Base-by-base conservation (phyloP, 805 yeast genomes). In the Wickerhamiella nectarea region DNA sequence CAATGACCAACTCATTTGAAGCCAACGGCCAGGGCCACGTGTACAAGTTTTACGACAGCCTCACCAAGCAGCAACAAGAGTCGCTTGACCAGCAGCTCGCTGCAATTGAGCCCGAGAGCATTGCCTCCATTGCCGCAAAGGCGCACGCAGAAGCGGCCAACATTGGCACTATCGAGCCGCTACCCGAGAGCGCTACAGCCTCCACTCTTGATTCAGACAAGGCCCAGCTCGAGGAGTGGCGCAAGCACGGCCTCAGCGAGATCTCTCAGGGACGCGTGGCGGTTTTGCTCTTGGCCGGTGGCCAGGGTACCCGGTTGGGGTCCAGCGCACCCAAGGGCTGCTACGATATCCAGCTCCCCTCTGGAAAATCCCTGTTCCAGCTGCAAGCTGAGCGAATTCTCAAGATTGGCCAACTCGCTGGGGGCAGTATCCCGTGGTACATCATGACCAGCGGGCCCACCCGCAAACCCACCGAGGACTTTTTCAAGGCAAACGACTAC, bases 401-500 rank as follows among this genome's bases (percentile, higher is more conserved):
- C 45, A 74, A 72, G 53, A 63, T 89, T 45, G 83, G 80, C 61
- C 51, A 62, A 26, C 60, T 83, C 47, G 76, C 85, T 6, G 46
- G 61, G 40, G 53, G 52, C 46, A 3, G 45, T 46, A 67, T 89
- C 31, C 78, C 80, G 38, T 81, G 96, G 83, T 91, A 89, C 59
- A 76, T 91, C 52, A 91, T 91, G 98, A 89, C 98, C 4, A 82
- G 94, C 12, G 79, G 75, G 10, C 93, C 95, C 24, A 91, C 97
- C 0, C 71, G 91, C 51, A 58, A 50, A 0, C 70, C 76, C 15
- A 91, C 96, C 17, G 86, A 83, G 63, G 50, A 60, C 0, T 91
- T 75, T 54, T 91, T 91, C 60, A 46, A 57, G 34, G 59, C 67
- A 3, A 60, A 84, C 60, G 50, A 67, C 15, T 81, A 68, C 61